A percentile compares a stretch with the other conserved stretches of the same genome.
Conservation (phyloP, 1,284 basidiomycete species). For the Malassezia arunalokei region DNA sequence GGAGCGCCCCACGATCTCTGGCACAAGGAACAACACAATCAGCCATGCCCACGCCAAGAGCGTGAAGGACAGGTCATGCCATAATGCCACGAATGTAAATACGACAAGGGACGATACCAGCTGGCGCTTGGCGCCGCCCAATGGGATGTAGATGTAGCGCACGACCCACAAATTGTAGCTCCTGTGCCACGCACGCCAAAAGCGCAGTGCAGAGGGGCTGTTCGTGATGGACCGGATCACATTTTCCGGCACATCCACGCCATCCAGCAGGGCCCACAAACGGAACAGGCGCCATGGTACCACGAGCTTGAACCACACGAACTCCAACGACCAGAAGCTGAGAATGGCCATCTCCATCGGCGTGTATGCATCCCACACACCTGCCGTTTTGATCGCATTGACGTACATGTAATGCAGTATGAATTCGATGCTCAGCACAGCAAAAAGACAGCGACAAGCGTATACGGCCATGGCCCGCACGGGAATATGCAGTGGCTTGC, state of each 20-base stretch:
- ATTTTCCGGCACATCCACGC: conserved; percentile 89
- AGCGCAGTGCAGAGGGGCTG: conserved; percentile 84
- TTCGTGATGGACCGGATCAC: conserved; percentile 98
- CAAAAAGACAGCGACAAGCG: conserved; percentile 59
- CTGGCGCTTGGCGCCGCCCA: conserved; percentile 62
- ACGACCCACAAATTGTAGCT: conserved; percentile 94
- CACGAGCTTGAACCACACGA: conserved; percentile 97
- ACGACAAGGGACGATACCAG: conserved; percentile 64
- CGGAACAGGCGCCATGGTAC: conserved; percentile 97
- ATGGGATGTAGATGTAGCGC: conserved; percentile 72
- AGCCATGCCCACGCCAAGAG: conserved; percentile 96
- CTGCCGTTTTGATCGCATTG: conserved; percentile 83
- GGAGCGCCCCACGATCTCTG: conserved; percentile 57
- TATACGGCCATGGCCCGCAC: conserved; percentile 52
- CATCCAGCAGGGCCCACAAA: conserved; percentile 79
- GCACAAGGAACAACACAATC: conserved; percentile 75
- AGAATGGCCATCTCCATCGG: conserved; percentile 79
- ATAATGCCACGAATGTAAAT: conserved; percentile 96
- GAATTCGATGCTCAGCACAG: conserved; percentile 74
- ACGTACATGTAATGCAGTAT: conserved; percentile 91
- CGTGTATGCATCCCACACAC: conserved; percentile 58
- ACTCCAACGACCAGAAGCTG: conserved; percentile 90
- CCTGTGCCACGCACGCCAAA: conserved; percentile 94
- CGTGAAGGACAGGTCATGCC: conserved; percentile 85
- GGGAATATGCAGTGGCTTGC: conserved; percentile 42